Base-by-base conservation (phyloP, 805 yeast species). In the Lipomyces japonicus region DNA sequence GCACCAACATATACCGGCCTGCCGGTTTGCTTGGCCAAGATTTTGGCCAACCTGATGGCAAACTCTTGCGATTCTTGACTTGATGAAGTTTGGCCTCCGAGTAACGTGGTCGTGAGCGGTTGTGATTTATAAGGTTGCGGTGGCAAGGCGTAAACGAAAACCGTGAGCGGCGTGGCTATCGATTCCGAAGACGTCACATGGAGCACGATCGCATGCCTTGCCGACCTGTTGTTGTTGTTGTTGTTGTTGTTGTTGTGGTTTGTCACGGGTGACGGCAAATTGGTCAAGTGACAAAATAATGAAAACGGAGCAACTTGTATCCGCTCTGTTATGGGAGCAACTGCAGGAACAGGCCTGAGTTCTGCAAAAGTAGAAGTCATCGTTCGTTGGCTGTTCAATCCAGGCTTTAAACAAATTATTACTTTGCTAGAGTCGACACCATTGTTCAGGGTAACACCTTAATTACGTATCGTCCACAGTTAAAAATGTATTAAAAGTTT, bases 1-100 rank as follows among this genome's bases (percentile, higher is more conserved):
- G 53, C 55, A 10, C 56, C 54, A 10, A 51, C 53, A 36, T 54
- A 54, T 21, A 54, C 57, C 26, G 58, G 58, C 40, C 55, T 34
- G 10, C 28, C 21, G 3, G 39, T 18, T 10, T 30, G 30, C 21
- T 12, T 38, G 5, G 56, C 58, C 4, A 48, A 28, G 16, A 31
- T 36, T 23, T 23, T 44, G 14, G 53, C 53, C 10, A 54, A 10
- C 18, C 56, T 18, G 7, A 38, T 34, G 28, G 58, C 58, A 25
- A 54, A 54, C 42, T 54, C 58, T 21, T 22, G 46, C 14, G 50
- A 24, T 7, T 54, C 56, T 16, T 45, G 46, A 2, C 40, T 26
- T 2, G 39, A 12, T 14, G 48, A 26, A 26, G 34, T 38, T 19
- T 46, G 48, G 3, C 48, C 57, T 18, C 57, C 57, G n/a, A 50